Evolutionary conservation across 345 rosid genomes (phyloP).

Genomic region (Camelina laxa): DNA sequence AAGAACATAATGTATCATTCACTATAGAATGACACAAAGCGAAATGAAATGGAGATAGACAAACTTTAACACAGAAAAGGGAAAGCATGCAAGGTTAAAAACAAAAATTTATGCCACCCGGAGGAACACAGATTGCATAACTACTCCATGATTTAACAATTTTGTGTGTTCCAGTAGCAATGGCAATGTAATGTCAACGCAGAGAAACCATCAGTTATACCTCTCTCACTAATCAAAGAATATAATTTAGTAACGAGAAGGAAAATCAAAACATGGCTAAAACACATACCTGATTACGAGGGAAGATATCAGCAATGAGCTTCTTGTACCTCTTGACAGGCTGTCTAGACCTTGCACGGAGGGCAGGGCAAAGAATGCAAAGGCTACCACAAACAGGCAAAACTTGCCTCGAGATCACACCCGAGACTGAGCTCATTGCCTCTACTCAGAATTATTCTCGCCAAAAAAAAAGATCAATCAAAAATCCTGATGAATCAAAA

Average conservation of each 20-base stretch:
- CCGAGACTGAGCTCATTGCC: constrained; percentile 78
- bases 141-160: not conserved
- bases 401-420: constrained; percentile 87
- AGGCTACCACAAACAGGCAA: constrained; percentile 93
- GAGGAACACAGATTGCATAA: constrained; percentile 13
- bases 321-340: constrained; percentile 98
- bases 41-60: constrained; percentile 15
- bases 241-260: not conserved
- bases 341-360: constrained; percentile 95
- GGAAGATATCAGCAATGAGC: constrained; percentile 88
- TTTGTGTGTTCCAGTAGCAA: constrained; percentile 3
- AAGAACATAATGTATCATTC: not conserved
- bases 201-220: not conserved
- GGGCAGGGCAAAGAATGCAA: constrained; percentile 83
- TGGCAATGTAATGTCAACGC: constrained; percentile 15
- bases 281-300: constrained; percentile 70
- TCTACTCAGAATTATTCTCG: constrained; percentile 17
- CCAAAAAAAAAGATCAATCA: constrained; percentile 18
- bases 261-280: not conserved
- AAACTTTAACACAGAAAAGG: not conserved
- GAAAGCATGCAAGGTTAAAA: constrained; percentile 9
- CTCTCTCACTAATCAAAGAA: not conserved
- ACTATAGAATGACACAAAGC: constrained; percentile 10
- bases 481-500: constrained; percentile 13
- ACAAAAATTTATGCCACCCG: not conserved